Evolutionary conservation across 2,329 filamentous ascomycete genomes (phyloP).

Genomic region (Calonectria naviculata): DNA sequence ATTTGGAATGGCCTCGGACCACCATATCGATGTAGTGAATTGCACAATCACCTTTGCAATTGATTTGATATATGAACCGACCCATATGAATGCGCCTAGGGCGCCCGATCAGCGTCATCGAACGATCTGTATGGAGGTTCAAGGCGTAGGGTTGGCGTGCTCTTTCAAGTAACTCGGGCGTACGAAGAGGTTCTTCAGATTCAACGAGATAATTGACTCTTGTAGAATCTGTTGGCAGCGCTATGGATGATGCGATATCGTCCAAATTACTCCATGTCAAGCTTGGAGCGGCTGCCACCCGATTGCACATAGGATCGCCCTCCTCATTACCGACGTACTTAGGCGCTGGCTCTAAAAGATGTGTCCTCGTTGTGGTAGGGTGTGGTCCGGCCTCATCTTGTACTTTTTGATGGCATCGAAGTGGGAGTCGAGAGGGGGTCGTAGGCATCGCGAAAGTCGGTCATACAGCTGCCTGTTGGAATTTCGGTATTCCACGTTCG

Average conservation of each 20-base stretch:
- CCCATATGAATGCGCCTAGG: neutral
- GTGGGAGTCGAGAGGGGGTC: neutral
- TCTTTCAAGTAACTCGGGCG: neutral
- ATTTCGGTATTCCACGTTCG: neutral
- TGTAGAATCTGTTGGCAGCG: neutral
- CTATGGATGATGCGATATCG: neutral
- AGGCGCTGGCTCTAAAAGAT: neutral
- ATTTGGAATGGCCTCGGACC: neutral
- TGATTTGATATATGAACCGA: neutral
- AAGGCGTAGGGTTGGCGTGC: slow-evolving; percentile 11
- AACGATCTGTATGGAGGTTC: neutral
- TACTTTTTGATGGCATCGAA: neutral
- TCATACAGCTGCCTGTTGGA: neutral
- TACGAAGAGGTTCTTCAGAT: neutral
- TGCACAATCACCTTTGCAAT: slow-evolving; percentile 6
- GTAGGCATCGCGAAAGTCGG: slow-evolving; percentile 7
- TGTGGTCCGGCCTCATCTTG: neutral
- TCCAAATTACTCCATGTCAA: neutral
- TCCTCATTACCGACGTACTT: neutral
- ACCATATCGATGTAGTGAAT: neutral
- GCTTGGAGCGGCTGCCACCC: neutral
- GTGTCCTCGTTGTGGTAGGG: neutral
- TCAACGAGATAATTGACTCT: neutral
- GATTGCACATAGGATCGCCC: neutral
- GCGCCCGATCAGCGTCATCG: neutral